Conservation (phyloP, 2,329 filamentous ascomycete genomes). For the Ophiocordyceps robertsii region DNA sequence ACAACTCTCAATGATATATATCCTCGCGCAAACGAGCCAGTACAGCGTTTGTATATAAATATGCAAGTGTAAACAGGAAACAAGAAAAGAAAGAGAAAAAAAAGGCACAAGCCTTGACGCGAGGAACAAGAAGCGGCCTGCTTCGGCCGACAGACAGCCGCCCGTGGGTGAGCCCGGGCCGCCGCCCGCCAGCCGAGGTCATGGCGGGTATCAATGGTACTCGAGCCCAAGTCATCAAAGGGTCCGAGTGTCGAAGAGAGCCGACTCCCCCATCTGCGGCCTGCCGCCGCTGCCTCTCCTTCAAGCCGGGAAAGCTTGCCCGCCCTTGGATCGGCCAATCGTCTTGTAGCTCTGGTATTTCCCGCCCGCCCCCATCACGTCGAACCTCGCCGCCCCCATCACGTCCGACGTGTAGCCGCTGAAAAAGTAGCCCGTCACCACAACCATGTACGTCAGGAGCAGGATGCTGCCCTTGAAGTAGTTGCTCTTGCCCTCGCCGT, state of each 20-base stretch:
- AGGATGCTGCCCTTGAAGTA: slow-evolving; percentile 99
- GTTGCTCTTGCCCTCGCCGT: slow-evolving; percentile 97
- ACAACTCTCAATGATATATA: neutral
- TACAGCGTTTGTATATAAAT: neutral
- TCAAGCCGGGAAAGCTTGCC: slow-evolving; percentile 11
- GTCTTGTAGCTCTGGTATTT: slow-evolving; percentile 39
- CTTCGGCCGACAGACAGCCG: neutral
- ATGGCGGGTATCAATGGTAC: neutral
- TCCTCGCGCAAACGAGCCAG: neutral
- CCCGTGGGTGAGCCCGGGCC: neutral
- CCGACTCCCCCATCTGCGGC: neutral
- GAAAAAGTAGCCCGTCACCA: slow-evolving; percentile 84
- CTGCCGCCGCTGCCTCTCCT: neutral
- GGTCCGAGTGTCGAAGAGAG: neutral
- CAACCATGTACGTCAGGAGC: slow-evolving; percentile 82
- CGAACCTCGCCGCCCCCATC: slow-evolving; percentile 35
- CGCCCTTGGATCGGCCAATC: slow-evolving; percentile 30
- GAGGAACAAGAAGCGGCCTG: neutral
- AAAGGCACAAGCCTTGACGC: neutral
- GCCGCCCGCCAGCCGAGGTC: neutral
- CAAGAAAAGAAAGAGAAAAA: neutral
- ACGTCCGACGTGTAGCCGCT: slow-evolving; percentile 41
- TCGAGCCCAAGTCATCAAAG: neutral
- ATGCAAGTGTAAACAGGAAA: no score
- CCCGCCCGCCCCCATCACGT: slow-evolving; percentile 36